Conservation (phyloP, 192 early-diverging fungal genomes). For the Gorgonomyces haynaldii region DNA sequence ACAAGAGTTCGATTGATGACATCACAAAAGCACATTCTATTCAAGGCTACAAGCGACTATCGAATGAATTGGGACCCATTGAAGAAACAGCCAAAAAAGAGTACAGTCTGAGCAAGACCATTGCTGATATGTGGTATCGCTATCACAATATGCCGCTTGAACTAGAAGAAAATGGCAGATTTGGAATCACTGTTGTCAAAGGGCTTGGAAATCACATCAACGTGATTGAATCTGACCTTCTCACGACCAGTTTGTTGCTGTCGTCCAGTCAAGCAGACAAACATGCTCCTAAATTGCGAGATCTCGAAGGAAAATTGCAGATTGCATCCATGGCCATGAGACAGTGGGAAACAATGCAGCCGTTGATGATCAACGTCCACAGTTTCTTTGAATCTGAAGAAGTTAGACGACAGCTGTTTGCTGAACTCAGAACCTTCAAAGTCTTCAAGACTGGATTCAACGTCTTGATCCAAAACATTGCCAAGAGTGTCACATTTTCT, state of each 20-base stretch:
- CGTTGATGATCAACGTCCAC: conserved; percentile 11
- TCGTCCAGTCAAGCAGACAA: neutral
- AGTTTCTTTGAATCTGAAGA: conserved; percentile 10
- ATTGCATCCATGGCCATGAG: conserved; percentile 1
- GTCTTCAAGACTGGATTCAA: conserved; percentile 7
- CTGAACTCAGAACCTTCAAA: conserved; percentile 3
- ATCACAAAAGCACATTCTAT: too few species aligned
- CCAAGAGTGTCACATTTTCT: conserved; percentile 3
- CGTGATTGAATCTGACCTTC: conserved; percentile 9
- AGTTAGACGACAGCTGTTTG: conserved; percentile 8
- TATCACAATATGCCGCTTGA: too few species aligned
- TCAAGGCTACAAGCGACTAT: too few species aligned
- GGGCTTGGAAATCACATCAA: too few species aligned
- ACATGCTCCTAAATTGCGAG: neutral
- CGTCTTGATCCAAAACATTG: conserved; percentile 1
- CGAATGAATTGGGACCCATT: too few species aligned
- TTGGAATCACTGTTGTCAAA: too few species aligned
- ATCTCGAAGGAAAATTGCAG: conserved; percentile 1
- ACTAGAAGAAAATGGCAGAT: too few species aligned
- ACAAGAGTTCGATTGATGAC: too few species aligned
- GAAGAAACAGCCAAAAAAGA: too few species aligned
- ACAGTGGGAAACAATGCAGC: conserved; percentile 12
- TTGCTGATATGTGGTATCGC: too few species aligned
- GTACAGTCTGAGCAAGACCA: too few species aligned
- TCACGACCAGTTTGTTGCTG: neutral